These are phyloP conservation scores for Coemansia sp. DNA, from an alignment of 192 early-diverging fungal species.

Conservation along the genomic window DNA sequence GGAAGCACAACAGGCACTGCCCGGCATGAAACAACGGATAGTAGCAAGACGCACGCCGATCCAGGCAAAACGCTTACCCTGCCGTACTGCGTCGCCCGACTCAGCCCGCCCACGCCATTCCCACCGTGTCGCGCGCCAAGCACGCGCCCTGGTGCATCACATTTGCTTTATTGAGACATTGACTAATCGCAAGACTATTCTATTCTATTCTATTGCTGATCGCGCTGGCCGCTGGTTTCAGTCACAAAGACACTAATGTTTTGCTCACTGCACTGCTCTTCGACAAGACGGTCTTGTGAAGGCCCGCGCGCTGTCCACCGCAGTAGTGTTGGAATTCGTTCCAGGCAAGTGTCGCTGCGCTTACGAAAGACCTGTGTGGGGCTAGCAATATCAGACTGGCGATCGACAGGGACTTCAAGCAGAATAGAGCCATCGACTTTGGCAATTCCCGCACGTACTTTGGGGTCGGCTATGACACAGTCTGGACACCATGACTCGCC, in stretches of 20 bases:
- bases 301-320: slow-evolving; percentile 31
- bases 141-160: background rate
- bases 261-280: slow-evolving; percentile 30
- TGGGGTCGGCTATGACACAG: slow-evolving; percentile 49
- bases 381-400: slow-evolving; percentile 23
- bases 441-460: slow-evolving; percentile 31
- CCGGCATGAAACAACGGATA: slow-evolving; percentile 11
- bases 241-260: slow-evolving; percentile 21
- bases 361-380: slow-evolving; percentile 26
- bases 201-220: no score
- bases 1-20: background rate
- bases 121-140: slow-evolving; percentile 2
- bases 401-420: slow-evolving; percentile 46
- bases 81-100: background rate
- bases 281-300: slow-evolving; percentile 23
- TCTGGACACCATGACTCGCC: slow-evolving; percentile 45
- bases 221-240: background rate
- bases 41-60: slow-evolving; percentile 7
- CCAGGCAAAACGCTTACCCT: slow-evolving; percentile 6
- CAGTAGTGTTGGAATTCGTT: slow-evolving; percentile 38
- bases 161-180: slow-evolving; percentile 1
- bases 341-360: slow-evolving; percentile 25
- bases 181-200: background rate
- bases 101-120: background rate
- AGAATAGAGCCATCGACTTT: slow-evolving; percentile 22